Base-by-base conservation (phyloP, 129 eudicot genomes). In the Tagetes erecta region DNA sequence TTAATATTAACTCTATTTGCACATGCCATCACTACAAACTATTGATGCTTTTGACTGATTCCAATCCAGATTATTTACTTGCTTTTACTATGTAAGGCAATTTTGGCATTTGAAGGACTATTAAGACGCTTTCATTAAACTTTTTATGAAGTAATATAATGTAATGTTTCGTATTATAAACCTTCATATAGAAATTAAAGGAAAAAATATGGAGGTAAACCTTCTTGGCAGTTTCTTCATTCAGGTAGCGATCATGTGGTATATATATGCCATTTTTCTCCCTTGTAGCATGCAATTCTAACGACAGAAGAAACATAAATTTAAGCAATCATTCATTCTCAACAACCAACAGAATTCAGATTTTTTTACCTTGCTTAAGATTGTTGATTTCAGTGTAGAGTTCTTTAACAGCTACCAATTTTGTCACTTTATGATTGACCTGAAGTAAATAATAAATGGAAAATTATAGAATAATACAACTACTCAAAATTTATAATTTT, bases 221-320 rank as follows among this genome's bases (percentile, higher is more conserved):
- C 89, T 87, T 87, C 73, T 82, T 87, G 81, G 80, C 80, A 51
- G 86, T 81, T 80, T 84, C 89, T 76, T 87, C 89, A 8, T 37
- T 79, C 34, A 79, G 64, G 76, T 84, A 87, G 49, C 80, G 78
- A 38, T 87, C 92, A 13, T 59, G 79, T 31, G 92, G 86, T 70
- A 84, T 72, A 68, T 84, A 87, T 38, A 87, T 75, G 11, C 92
- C 92, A 56, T 82, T 85, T 82, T 85, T 87, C 82, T 87, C 89
- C 76, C 89, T 82, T 46, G 89, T 81, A 67, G 88, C 89, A 80
- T 87, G 80, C 64, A 87, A 77, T 74, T 87, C 92, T 87, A 74
- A 33, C 56, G 63, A 80, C 8, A 70, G 39, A 44, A 67, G 44
- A 46, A 60, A 1, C 8, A 41, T 3, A 47, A 6, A 6, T 4